These are phyloP conservation scores for Raffaelea arxii DNA, from an alignment of 2,329 filamentous ascomycete species.

Conservation along the genomic window DNA sequence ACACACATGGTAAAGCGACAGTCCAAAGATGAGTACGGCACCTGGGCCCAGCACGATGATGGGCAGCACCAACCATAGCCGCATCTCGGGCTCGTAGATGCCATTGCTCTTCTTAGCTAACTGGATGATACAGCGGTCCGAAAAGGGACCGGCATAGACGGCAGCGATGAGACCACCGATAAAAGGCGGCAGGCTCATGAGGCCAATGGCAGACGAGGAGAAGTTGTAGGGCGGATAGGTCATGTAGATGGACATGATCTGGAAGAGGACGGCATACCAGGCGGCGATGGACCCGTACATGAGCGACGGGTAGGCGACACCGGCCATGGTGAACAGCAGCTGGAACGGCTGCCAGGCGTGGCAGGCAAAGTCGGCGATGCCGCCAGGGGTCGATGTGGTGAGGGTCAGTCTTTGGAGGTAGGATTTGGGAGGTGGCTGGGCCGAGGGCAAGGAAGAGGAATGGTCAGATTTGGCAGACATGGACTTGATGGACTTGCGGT, in stretches of 20 bases:
- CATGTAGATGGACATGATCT: slow-evolving; percentile 3
- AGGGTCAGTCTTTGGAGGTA: background rate
- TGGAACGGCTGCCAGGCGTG: slow-evolving; percentile 6
- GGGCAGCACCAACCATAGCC: background rate
- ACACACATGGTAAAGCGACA: background rate
- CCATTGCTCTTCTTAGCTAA: background rate
- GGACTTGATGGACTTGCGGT: background rate
- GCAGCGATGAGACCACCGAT: background rate
- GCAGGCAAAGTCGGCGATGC: background rate
- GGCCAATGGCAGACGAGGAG: background rate
- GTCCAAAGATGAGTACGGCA: background rate
- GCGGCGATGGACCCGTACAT: slow-evolving; percentile 3
- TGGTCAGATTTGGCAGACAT: too few species aligned
- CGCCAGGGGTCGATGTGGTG: background rate
- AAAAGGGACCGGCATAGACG: background rate
- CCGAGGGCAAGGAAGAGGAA: too few species aligned
- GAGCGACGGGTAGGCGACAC: slow-evolving; percentile 1
- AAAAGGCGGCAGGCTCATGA: background rate
- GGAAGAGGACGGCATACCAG: background rate
- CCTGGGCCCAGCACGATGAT: background rate
- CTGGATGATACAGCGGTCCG: background rate
- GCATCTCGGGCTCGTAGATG: slow-evolving; percentile 1
- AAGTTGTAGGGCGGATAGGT: slow-evolving; percentile 3
- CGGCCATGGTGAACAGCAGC: slow-evolving; percentile 2
- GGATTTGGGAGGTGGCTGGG: background rate